Conservation (phyloP, 441 rosid genomes). For the Gossypium gossypioides region DNA sequence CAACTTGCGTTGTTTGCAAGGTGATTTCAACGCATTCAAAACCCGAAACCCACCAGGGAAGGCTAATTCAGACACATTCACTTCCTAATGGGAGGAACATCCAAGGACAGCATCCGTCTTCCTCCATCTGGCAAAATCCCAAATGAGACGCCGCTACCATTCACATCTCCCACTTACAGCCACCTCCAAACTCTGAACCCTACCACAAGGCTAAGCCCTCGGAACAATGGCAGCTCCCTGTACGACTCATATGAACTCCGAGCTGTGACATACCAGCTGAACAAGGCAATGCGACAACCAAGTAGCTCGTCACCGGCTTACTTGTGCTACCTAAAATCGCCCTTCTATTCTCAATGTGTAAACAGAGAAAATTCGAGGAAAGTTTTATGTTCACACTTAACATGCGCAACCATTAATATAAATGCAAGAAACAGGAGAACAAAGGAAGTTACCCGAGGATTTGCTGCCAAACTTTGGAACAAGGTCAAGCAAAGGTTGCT, state of each 20-base stretch:
- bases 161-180: neutral
- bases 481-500: slow-evolving; percentile 28
- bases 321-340: slow-evolving; percentile 21
- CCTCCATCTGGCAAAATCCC: neutral
- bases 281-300: slow-evolving; percentile 30
- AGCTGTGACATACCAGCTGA: slow-evolving; percentile 35
- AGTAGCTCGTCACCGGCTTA: slow-evolving; percentile 22
- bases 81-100: slow-evolving; percentile 14
- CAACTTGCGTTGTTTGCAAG: neutral
- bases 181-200: slow-evolving; percentile 13
- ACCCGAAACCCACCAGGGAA: neutral
- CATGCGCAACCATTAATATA: neutral
- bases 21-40: neutral
- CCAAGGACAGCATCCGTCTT: slow-evolving; percentile 2
- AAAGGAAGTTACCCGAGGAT: slow-evolving; percentile 11
- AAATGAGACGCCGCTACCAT: neutral
- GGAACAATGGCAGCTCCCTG: slow-evolving; percentile 30
- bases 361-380: slow-evolving; percentile 21
- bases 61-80: neutral
- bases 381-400: slow-evolving; percentile 8
- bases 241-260: slow-evolving; percentile 38
- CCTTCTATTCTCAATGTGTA: slow-evolving; percentile 18
- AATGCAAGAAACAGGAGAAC: slow-evolving; percentile 2
- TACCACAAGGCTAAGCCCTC: slow-evolving; percentile 17
- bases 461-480: slow-evolving; percentile 34